phyloP scores from a whole-genome alignment of 1,284 basidiomycete genomes.

The Rhodotorula sp. region DNA sequence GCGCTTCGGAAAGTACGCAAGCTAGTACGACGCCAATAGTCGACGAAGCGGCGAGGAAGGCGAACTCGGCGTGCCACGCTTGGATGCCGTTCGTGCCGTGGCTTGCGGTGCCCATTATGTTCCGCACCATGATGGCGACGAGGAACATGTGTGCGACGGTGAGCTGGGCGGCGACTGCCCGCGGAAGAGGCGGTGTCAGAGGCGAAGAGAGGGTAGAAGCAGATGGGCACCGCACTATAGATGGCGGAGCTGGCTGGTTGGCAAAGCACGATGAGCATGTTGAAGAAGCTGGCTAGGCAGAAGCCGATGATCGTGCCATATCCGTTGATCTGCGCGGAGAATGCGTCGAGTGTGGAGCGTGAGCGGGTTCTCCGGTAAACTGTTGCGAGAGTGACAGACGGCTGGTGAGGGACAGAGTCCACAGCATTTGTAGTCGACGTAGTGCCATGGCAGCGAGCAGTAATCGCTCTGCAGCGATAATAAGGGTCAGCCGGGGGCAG shows the following conservation, averaged over 20 bases:
- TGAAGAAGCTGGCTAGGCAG: constrained; percentile 1
- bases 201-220: not conserved
- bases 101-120: constrained; percentile 8
- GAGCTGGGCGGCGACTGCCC: constrained; percentile 4
- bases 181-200: not conserved
- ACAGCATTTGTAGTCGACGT: constrained; percentile 1
- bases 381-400: not conserved
- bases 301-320: constrained; percentile 2
- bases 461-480: not conserved
- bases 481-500: not conserved
- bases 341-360: too few species aligned
- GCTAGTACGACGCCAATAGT: constrained; percentile 1
- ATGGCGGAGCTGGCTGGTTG: not conserved
- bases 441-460: constrained; percentile 3
- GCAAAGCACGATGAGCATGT: constrained; percentile 15
- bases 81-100: constrained; percentile 7
- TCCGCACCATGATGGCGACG: constrained; percentile 4
- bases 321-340: not conserved
- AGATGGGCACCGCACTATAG: not conserved
- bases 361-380: too few species aligned
- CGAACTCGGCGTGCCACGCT: constrained; percentile 16
- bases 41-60: constrained; percentile 3
- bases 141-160: constrained; percentile 12
- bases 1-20: constrained; percentile 2
- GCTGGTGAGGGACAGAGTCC: constrained; percentile 2